phyloP scores from a whole-genome alignment of 2,329 filamentous ascomycete genomes.

The Xylaria polymorpha region DNA sequence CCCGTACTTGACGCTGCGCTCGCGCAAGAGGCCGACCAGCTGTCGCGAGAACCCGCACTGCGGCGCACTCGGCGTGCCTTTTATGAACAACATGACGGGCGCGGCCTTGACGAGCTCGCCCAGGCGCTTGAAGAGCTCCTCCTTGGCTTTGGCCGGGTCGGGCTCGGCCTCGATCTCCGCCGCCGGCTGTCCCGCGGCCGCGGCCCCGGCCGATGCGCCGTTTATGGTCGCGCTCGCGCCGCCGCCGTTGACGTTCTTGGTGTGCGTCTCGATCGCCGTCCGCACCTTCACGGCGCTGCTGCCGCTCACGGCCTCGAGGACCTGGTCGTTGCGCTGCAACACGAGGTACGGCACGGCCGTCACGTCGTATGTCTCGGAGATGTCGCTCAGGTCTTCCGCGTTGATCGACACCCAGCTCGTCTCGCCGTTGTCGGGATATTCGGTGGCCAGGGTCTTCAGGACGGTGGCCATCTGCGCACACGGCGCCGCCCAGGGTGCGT shows the following conservation, averaged over 20 bases:
- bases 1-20: slow-evolving; percentile 93
- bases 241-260: slow-evolving; percentile 59
- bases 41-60: slow-evolving; percentile 95
- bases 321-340: slow-evolving; percentile 77
- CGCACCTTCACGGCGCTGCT: slow-evolving; percentile 89
- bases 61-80: slow-evolving; percentile 87
- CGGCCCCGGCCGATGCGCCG: slow-evolving; percentile 48
- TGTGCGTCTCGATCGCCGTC: slow-evolving; percentile 85
- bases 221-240: slow-evolving; percentile 54
- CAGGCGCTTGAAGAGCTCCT: slow-evolving; percentile 85
- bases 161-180: slow-evolving; percentile 49
- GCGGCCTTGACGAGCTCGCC: slow-evolving; percentile 91
- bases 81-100: slow-evolving; percentile 99
- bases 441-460: slow-evolving; percentile 84
- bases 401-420: slow-evolving; percentile 91
- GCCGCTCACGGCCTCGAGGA: slow-evolving; percentile 87
- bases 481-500: slow-evolving; percentile 95
- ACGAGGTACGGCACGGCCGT: slow-evolving; percentile 94
- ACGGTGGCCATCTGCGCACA: slow-evolving; percentile 94
- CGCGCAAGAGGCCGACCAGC: slow-evolving; percentile 85
- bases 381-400: slow-evolving; percentile 91
- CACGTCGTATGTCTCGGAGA: slow-evolving; percentile 93
- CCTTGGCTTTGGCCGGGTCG: slow-evolving; percentile 73
- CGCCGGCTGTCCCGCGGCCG: slow-evolving; percentile 30
- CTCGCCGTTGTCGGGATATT: slow-evolving; percentile 75